Base-by-base conservation (phyloP, 1,284 basidiomycete genomes). In the Rhodotorula sp. region DNA sequence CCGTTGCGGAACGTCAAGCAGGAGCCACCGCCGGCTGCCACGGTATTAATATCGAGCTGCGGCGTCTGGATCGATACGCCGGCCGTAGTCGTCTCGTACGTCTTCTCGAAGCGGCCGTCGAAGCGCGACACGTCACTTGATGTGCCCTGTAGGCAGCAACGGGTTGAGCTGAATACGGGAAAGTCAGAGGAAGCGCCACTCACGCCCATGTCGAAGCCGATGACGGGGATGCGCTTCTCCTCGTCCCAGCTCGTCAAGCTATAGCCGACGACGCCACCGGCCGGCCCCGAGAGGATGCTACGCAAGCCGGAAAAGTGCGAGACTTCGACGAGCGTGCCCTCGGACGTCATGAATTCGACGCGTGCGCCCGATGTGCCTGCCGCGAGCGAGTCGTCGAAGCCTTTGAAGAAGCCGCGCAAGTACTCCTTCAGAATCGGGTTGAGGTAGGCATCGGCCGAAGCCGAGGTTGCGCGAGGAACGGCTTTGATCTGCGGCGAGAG, bases 401-500 rank as follows among this genome's bases (percentile, higher is more conserved):
- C 93, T 46, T 83, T 81, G 82, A 94, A 97, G 61, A 75, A 75
- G 7, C 45, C 88, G 21, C 67, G 62, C 61, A 83, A 81, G 77
- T 83, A 83, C 41, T 78, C 74, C 64, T 82, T 77, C 67, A 83
- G 80, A 70, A 82, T 85, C 34, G 87, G 83, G 2, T 79, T 72
- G 57, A 71, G 84, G 49, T 99, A 99, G 3, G 96, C 97, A 78
- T 99, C 96, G 0, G 94, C 96, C 0, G 93, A 97, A 0, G 92
- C 89, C 0, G 92, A 95, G 7, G 91, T 89, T 0, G 93, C 96
- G 9, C 96, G 89, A 1, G 93, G 90, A 7, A 97, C 92, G 86
- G 97, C 91, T 68, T 80, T 80, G 77, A 83, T 81, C 78, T 80
- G 80, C 4, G 96, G 91, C 66, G 94, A 87, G 13, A 97, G 86